Base-by-base conservation (phyloP, 345 rosid genomes). In the Brassica nigra region DNA sequence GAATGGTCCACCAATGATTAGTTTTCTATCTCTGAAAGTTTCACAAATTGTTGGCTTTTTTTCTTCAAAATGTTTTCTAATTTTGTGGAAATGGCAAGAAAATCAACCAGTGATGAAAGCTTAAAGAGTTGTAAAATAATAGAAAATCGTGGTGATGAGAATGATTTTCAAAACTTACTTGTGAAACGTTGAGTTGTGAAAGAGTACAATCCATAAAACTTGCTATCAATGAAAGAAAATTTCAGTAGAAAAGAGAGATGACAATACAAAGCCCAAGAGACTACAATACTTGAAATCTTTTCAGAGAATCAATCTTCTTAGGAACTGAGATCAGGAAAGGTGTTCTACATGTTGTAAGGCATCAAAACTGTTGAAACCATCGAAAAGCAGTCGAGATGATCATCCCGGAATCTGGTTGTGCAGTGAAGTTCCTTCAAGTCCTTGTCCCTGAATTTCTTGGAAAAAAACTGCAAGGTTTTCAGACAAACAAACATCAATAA, bases 381-480 rank as follows among this genome's bases (percentile, higher is more conserved):
- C 34, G 98, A 0, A 80, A 83, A 18, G 98, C 96, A 3, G 95
- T 91, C 6, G 96, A 89, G 57, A 93, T 92, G 2, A 93, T 47
- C 99, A 93, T 93, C 68, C 97, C 98, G 99, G 97, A 75, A 93
- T 88, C 87, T 93, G 97, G 69, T 84, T 47, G 61, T 95, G 96
- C 98, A 95, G 58, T 93, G 99, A 75, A 93, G 90, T 81, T 93
- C 99, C 85, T 93, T 95, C 90, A 90, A 83, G 83, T 95, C 94
- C 29, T 70, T 95, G 99, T 11, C 99, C 97, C 98, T 92, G 70
- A 2, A 36, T 54, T 54, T 44, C 9, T 1, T 6, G 10, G 42
- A 37, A 6, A 52, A 52, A n/a, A 68, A n/a, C n/a, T 31, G 34
- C 34, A 47, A 15, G 15, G 42, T 63, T 63, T 30, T 70, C 70